These are phyloP conservation scores for Naematelia aurantialba DNA, from an alignment of 768 basidiomycete species.

Conservation along the genomic window DNA sequence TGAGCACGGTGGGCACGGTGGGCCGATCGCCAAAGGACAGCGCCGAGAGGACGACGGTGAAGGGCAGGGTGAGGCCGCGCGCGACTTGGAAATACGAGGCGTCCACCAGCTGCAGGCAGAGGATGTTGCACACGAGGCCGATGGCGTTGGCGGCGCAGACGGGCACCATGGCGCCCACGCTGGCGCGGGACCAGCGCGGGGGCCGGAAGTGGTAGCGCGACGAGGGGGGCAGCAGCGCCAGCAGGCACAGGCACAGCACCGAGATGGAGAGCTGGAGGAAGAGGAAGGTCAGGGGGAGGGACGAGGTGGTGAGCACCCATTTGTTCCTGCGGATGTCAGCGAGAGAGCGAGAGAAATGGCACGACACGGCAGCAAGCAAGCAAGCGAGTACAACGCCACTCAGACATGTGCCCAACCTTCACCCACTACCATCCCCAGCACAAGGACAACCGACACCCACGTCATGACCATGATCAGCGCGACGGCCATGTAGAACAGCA, in stretches of 20 bases:
- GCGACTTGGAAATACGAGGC: constrained; percentile 74
- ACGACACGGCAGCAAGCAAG: no score
- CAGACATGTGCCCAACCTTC: no score
- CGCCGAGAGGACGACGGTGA: constrained; percentile 23
- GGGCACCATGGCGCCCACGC: constrained; percentile 17
- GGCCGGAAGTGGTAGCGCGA: constrained; percentile 16
- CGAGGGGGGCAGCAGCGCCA: constrained; percentile 6
- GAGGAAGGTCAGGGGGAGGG: constrained; percentile 27
- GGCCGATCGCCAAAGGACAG: constrained; percentile 15
- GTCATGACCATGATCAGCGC: constrained; percentile 56
- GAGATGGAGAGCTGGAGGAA: constrained; percentile 22
- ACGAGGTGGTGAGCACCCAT: constrained; percentile 29
- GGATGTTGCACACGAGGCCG: constrained; percentile 72
- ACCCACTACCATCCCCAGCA: no score
- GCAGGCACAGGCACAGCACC: constrained; percentile 15
- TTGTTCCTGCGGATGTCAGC: constrained; percentile 19
- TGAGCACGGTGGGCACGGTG: constrained; percentile 5
- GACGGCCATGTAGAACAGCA: constrained; percentile 71
- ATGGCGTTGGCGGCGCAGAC: constrained; percentile 25
- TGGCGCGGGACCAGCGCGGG: constrained; percentile 18
- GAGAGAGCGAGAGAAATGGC: neutral
- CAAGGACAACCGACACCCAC: no score
- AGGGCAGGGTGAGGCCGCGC: constrained; percentile 23
- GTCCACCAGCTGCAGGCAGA: constrained; percentile 72
- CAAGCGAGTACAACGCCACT: no score